A percentile compares a stretch with the other conserved stretches of the same genome.
Evolutionary conservation across 768 basidiomycete species (phyloP).

Genomic region (Mycena belliarum): DNA sequence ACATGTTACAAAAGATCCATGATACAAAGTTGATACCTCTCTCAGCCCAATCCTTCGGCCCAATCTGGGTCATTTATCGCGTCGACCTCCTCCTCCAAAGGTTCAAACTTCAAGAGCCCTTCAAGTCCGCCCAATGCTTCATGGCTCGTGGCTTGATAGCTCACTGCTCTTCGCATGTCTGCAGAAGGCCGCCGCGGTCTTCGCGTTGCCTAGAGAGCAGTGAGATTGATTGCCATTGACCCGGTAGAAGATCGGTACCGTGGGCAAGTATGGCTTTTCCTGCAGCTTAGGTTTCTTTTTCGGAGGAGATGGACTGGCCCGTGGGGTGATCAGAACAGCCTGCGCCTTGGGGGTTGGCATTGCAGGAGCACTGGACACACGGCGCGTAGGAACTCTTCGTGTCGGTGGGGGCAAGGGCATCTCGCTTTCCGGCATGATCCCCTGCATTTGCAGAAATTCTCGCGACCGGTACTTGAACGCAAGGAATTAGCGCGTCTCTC

Average conservation of each 20-base stretch:
- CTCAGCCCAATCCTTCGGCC: not conserved
- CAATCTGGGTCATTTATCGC: slow-evolving; percentile 22
- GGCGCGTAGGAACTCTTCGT: slow-evolving; percentile 31
- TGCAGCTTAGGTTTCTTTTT: slow-evolving; percentile 26
- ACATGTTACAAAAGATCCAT: slow-evolving; percentile 6
- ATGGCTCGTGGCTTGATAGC: slow-evolving; percentile 23
- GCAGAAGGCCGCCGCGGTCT: slow-evolving; percentile 20
- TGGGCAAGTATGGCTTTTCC: slow-evolving; percentile 11
- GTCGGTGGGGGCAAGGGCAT: slow-evolving; percentile 21
- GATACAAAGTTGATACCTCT: not conserved
- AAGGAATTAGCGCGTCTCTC: too few species aligned
- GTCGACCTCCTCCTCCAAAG: slow-evolving; percentile 9
- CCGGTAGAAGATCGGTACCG: not conserved
- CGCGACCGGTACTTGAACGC: slow-evolving; percentile 46
- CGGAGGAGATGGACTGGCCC: slow-evolving; percentile 24
- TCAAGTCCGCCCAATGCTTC: slow-evolving; percentile 1
- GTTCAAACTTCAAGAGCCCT: not conserved
- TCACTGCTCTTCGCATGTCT: slow-evolving; percentile 30
- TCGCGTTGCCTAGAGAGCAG: slow-evolving; percentile 17
- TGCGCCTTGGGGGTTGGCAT: slow-evolving; percentile 16
- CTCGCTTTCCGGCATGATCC: slow-evolving; percentile 42
- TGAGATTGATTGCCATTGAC: not conserved
- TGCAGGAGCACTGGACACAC: slow-evolving; percentile 43
- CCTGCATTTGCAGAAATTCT: slow-evolving; percentile 53
- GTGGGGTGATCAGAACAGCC: slow-evolving; percentile 18